These are phyloP conservation scores for Ambrosiella beaveri DNA, from an alignment of 2,329 filamentous ascomycete species.

Conservation along the genomic window DNA sequence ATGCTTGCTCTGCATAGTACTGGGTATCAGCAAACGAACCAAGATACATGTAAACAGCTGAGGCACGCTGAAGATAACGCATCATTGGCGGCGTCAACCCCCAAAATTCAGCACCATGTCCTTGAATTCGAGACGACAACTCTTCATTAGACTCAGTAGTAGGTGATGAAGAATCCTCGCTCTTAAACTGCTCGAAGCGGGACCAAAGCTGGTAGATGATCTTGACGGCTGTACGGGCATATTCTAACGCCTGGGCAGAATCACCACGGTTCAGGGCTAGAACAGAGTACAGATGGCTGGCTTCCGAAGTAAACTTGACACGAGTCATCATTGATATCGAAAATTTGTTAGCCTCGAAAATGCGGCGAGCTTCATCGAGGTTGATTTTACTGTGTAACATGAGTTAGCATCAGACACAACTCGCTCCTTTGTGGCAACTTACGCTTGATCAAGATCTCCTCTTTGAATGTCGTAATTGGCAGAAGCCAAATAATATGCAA, in stretches of 20 bases:
- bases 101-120: constrained; percentile 54
- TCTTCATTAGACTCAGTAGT: constrained; percentile 17
- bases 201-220: constrained; percentile 38
- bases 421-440: constrained; percentile 16
- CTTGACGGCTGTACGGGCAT: constrained; percentile 40
- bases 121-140: constrained; percentile 12
- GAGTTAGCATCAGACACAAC: not conserved
- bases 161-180: constrained; percentile 16
- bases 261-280: constrained; percentile 46
- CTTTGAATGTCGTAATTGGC: constrained; percentile 58
- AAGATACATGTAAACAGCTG: constrained; percentile 62
- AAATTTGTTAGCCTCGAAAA: constrained; percentile 12
- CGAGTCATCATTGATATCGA: constrained; percentile 32
- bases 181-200: constrained; percentile 26
- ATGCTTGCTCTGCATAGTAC: constrained; percentile 72
- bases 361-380: constrained; percentile 7
- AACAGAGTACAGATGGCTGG: constrained; percentile 41
- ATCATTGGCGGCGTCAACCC: constrained; percentile 57
- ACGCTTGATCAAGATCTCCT: constrained; percentile 47
- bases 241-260: constrained; percentile 37
- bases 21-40: constrained; percentile 78
- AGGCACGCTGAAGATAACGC: constrained; percentile 53
- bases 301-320: constrained; percentile 21
- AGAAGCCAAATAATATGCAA: constrained; percentile 44
- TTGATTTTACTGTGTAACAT: constrained; percentile 4